Percentiles rank a stretch among this genome's conserved stretches.
Evolutionary conservation across 352 stramenopile genomes (phyloP).

Genomic region (Hyaloperonospora brassicae): DNA sequence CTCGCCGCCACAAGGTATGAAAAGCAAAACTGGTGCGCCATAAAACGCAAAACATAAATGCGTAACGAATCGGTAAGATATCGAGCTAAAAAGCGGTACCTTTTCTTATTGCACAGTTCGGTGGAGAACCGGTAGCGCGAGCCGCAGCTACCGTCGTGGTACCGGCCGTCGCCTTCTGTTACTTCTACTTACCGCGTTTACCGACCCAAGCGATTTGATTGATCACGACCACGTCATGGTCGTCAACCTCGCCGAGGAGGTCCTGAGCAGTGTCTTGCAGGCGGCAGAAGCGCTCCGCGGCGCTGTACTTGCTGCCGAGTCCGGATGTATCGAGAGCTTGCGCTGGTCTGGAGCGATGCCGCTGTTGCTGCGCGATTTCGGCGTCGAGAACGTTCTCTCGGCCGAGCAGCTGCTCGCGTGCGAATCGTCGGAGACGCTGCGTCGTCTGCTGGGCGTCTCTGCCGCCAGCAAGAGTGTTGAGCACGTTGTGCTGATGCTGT

Average conservation of each 20-base stretch:
- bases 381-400: slow-evolving; percentile 41
- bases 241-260: slow-evolving; percentile 53
- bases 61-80: too few species aligned
- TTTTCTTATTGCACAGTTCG: too few species aligned
- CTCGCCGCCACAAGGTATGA: too few species aligned
- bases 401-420: slow-evolving; percentile 32
- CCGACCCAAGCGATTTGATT: too few species aligned
- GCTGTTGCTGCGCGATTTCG: slow-evolving; percentile 54
- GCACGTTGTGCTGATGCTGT: slow-evolving; percentile 47
- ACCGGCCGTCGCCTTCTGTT: too few species aligned
- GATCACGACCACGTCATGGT: slow-evolving; percentile 1
- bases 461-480: slow-evolving; percentile 16
- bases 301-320: slow-evolving; percentile 42
- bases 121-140: too few species aligned
- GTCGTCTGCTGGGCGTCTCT: slow-evolving; percentile 16
- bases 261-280: slow-evolving; percentile 45
- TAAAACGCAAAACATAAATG: too few species aligned
- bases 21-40: too few species aligned
- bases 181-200: too few species aligned
- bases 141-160: too few species aligned
- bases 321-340: slow-evolving; percentile 48
- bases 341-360: slow-evolving; percentile 58
- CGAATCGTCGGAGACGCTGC: slow-evolving; percentile 13
- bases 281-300: slow-evolving; percentile 47
- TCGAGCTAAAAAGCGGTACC: too few species aligned